Evolutionary conservation across 2,329 filamentous ascomycete species (phyloP).

Genomic region (Cercospora sesami): DNA sequence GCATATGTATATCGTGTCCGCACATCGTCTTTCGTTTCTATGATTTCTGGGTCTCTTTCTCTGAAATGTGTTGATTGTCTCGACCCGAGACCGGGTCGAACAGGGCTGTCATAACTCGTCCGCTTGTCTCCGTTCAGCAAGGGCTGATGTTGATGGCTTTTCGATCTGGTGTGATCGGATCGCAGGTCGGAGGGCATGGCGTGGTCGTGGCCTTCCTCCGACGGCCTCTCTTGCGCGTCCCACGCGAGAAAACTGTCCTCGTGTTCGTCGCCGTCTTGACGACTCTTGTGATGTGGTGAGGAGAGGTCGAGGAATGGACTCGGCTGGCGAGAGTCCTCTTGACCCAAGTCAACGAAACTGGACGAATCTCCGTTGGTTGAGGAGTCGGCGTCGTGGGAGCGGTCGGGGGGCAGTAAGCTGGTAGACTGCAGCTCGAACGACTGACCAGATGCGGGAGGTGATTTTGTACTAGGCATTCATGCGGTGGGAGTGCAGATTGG

Average conservation of each 20-base stretch:
- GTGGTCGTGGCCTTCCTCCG: constrained; percentile 33
- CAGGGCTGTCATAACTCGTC: constrained; percentile 43
- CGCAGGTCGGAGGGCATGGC: constrained; percentile 54
- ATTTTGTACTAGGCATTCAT: constrained; percentile 32
- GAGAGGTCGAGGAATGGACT: constrained; percentile 36
- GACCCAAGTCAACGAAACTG: constrained; percentile 35
- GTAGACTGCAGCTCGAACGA: constrained; percentile 18
- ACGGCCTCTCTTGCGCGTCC: constrained; percentile 43
- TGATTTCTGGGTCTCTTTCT: constrained; percentile 70
- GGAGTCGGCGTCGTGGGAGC: constrained; percentile 26
- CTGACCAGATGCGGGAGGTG: constrained; percentile 8
- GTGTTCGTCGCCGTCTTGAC: constrained; percentile 25
- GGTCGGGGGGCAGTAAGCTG: constrained; percentile 28
- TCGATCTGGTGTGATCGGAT: constrained; percentile 30
- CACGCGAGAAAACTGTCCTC: constrained; percentile 46
- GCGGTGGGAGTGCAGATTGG: constrained; percentile 20
- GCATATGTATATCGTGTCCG: constrained; percentile 85
- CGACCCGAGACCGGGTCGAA: constrained; percentile 46
- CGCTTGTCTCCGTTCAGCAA: constrained; percentile 49
- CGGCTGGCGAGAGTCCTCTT: constrained; percentile 35
- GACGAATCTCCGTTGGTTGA: constrained; percentile 32
- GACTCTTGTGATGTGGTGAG: constrained; percentile 19
- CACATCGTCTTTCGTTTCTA: constrained; percentile 62
- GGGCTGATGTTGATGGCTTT: constrained; percentile 47
- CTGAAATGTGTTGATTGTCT: constrained; percentile 67